Base-by-base conservation (phyloP, 2,329 filamentous ascomycete species). In the Talaromyces amestolkiae region DNA sequence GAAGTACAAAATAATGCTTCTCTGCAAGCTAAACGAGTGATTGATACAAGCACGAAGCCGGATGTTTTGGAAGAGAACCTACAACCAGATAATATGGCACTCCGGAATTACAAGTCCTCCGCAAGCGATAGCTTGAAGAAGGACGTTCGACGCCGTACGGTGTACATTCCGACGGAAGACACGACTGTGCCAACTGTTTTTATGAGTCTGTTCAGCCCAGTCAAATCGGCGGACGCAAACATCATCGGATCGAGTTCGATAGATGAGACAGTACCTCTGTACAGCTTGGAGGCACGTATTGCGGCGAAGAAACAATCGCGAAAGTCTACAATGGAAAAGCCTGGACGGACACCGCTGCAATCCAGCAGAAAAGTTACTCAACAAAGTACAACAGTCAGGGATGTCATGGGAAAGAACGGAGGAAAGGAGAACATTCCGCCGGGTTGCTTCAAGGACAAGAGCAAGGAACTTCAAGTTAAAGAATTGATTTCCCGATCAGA, bases 361-460 rank as follows among this genome's bases (percentile, higher is more conserved):
- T 77, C 80, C 45, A 79, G 75, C 13, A 66, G 71, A 6, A 78
- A 73, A 33, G 65, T 76, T 61, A 66, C 75, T 7, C 83, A 84
- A 68, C 79, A 79, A 56, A 71, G 74, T 8, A 75, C 76, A 4
- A 74, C 77, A 47, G 72, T 74, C 19, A 70, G 77, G 51, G 83
- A 87, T 69, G 72, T 83, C n/a, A 70, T 78, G 66, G 86, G 85
- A 27, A 80, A 80, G 58, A 84, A 84, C 39, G 81, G 81, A 4
- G 87, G 87, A 6, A 89, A 89, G 70, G 87, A 89, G 72, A 89
- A 89, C 68, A 71, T 87, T 5, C 86, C 86, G 15, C 87, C 86
- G 0, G 82, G 81, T 3, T 61, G 68, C 37, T 35, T 71, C 13
- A 24, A 70, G 15, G 43, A 63, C 41, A 63, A 67, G 11, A 58